phyloP scores from a whole-genome alignment of 805 yeast species.

The Candida xyloterini region DNA sequence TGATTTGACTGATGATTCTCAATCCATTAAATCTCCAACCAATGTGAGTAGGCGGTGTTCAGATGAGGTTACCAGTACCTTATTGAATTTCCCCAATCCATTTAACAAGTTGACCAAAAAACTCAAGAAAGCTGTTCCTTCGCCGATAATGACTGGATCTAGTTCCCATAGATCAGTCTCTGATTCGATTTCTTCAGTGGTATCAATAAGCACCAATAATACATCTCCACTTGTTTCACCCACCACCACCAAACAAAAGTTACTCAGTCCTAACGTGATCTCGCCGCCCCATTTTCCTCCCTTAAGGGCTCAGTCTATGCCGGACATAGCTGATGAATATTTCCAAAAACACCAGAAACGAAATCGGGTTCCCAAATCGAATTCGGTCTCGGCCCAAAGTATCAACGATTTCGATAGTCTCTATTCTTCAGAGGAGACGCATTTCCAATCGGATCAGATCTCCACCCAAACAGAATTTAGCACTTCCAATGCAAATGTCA shows the following conservation, averaged over 20 bases:
- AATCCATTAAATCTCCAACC: constrained; percentile 12
- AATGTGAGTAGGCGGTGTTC: constrained; percentile 8
- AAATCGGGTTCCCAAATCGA: constrained; percentile 1
- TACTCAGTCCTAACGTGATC: constrained; percentile 4
- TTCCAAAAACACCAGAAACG: constrained; percentile 20
- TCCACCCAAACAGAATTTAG: constrained; percentile 3
- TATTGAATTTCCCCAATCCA: constrained; percentile 10
- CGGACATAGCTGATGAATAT: constrained; percentile 28
- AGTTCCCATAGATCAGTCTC: constrained; percentile 2
- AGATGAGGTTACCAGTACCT: constrained; percentile 4
- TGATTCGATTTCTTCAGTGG: constrained; percentile 10
- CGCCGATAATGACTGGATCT: constrained; percentile 11
- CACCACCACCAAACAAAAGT: constrained; percentile 7
- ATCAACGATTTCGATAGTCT: constrained; percentile 15
- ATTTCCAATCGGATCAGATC: not conserved
- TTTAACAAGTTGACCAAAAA: constrained; percentile 16
- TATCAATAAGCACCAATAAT: constrained; percentile 4
- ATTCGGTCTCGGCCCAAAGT: constrained; percentile 3
- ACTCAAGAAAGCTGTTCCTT: constrained; percentile 11
- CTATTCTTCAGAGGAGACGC: constrained; percentile 13
- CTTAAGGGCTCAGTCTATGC: constrained; percentile 11
- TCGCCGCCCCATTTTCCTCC: constrained; percentile 10
- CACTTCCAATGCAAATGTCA: not conserved
- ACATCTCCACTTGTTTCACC: constrained; percentile 11
- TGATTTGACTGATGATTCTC: constrained; percentile 3